A percentile compares a stretch with the other conserved stretches of the same genome.
Conservation (phyloP, 164 flowering plant genomes). For the Macadamia tetraphylla region DNA sequence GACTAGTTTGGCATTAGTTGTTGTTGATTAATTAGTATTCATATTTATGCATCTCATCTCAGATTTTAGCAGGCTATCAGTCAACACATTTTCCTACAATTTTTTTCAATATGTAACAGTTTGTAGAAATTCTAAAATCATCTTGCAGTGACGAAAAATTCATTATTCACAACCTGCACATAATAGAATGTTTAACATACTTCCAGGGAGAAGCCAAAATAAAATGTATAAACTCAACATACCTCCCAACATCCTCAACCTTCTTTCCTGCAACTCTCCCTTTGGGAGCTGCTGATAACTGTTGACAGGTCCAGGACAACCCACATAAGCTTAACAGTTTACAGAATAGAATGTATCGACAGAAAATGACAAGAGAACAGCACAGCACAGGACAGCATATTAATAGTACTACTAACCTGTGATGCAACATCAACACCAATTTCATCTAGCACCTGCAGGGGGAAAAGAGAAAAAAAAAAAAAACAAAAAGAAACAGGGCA, state of each 20-base stretch:
- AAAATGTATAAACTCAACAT: constrained; percentile 3
- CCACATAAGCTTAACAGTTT: constrained; percentile 10
- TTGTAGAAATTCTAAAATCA: no score
- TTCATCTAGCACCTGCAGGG: constrained; percentile 84
- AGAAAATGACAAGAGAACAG: not conserved
- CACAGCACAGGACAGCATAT: no score
- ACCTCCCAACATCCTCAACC: constrained; percentile 67
- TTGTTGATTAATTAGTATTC: no score
- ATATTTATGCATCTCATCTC: no score
- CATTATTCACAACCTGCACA: no score
- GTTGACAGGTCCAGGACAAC: constrained; percentile 17
- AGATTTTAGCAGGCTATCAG: no score
- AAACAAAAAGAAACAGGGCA: not conserved
- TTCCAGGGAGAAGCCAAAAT: no score
- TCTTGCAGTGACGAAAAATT: no score
- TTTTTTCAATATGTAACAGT: no score
- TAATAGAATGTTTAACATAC: not conserved
- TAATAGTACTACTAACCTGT: constrained; percentile 51
- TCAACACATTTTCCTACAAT: no score
- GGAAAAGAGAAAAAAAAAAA: not conserved
- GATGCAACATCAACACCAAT: constrained; percentile 95
- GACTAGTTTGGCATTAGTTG: no score
- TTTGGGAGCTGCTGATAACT: constrained; percentile 93
- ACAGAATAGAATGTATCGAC: not conserved
- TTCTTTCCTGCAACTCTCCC: constrained; percentile 74